phyloP scores from a whole-genome alignment of 495 filamentous ascomycete species.

The Ramalina intermedia region DNA sequence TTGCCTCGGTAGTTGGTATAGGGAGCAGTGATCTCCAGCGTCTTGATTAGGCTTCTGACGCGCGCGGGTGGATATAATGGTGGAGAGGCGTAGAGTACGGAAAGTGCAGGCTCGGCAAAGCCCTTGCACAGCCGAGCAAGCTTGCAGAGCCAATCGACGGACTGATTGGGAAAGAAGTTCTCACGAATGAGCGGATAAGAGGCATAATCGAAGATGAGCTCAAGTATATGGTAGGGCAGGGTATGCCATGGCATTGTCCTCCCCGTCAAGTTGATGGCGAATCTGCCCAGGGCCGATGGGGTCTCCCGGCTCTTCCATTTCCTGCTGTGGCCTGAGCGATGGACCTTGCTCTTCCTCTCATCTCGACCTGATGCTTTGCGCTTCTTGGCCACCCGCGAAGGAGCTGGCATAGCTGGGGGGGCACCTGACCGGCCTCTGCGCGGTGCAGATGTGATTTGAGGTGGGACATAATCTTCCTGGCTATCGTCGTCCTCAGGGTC shows the following conservation, averaged over 20 bases:
- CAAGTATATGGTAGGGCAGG: slow-evolving; percentile 57
- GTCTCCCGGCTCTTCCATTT: too few species aligned
- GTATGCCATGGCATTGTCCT: slow-evolving; percentile 51
- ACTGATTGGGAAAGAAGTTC: slow-evolving; percentile 20
- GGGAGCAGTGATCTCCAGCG: slow-evolving; percentile 29
- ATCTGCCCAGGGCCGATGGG: neutral
- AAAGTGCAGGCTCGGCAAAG: slow-evolving; percentile 62
- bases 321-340: too few species aligned
- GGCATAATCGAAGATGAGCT: slow-evolving; percentile 53
- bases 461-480: neutral
- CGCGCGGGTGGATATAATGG: slow-evolving; percentile 40
- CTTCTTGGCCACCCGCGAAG: neutral
- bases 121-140: slow-evolving; percentile 45
- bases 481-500: slow-evolving; percentile 1
- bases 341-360: too few species aligned
- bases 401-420: neutral
- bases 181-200: slow-evolving; percentile 45
- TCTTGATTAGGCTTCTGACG: slow-evolving; percentile 31
- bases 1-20: slow-evolving; percentile 49
- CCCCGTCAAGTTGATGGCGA: slow-evolving; percentile 21
- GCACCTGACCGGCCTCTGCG: neutral
- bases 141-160: slow-evolving; percentile 46
- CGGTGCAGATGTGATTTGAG: neutral
- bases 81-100: slow-evolving; percentile 56
- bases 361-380: neutral